Conservation (phyloP, 1,139 yeast genomes). For the Williopsis jadinii region DNA sequence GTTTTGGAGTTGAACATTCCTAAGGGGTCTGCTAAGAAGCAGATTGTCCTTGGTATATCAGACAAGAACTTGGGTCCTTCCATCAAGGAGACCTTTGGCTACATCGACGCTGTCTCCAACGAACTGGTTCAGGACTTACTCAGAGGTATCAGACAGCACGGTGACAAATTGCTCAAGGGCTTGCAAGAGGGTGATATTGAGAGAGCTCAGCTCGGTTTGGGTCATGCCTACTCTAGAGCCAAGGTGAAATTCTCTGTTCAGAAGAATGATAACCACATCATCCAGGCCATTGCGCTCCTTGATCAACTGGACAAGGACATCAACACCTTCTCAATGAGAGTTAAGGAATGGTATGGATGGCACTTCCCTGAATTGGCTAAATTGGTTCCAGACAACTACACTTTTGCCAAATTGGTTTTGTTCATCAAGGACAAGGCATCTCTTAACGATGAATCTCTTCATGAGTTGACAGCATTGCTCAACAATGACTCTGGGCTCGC, state of each 20-base stretch:
- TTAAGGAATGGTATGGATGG: slow-evolving; percentile 99
- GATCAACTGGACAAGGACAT: slow-evolving; percentile 97
- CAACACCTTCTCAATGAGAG: slow-evolving; percentile 97
- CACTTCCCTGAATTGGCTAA: slow-evolving; percentile 99
- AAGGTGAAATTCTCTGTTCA: slow-evolving; percentile 98
- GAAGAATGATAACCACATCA: slow-evolving; percentile 97
- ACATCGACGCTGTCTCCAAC: slow-evolving; percentile 81
- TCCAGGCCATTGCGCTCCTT: slow-evolving; percentile 94
- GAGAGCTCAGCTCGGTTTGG: slow-evolving; percentile 97
- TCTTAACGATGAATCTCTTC: slow-evolving; percentile 76
- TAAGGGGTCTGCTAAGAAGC: slow-evolving; percentile 69
- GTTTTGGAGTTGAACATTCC: slow-evolving; percentile 88
- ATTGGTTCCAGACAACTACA: slow-evolving; percentile 87
- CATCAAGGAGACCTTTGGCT: slow-evolving; percentile 83
- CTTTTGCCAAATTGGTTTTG: slow-evolving; percentile 77
- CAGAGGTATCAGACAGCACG: slow-evolving; percentile 92
- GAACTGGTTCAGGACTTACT: slow-evolving; percentile 92
- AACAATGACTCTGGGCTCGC: slow-evolving; percentile 94
- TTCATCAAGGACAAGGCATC: slow-evolving; percentile 84
- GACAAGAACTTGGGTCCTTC: slow-evolving; percentile 97
- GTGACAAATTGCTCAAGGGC: slow-evolving; percentile 82
- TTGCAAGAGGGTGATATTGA: slow-evolving; percentile 93
- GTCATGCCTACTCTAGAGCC: slow-evolving; percentile 98
- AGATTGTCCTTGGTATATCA: slow-evolving; percentile 74
- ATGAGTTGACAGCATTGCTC: slow-evolving; percentile 81